Evolutionary conservation across 805 yeast species (phyloP), one percentile per base, ranked within the genome.

Genomic region (Metschnikowia koreensis): DNA sequence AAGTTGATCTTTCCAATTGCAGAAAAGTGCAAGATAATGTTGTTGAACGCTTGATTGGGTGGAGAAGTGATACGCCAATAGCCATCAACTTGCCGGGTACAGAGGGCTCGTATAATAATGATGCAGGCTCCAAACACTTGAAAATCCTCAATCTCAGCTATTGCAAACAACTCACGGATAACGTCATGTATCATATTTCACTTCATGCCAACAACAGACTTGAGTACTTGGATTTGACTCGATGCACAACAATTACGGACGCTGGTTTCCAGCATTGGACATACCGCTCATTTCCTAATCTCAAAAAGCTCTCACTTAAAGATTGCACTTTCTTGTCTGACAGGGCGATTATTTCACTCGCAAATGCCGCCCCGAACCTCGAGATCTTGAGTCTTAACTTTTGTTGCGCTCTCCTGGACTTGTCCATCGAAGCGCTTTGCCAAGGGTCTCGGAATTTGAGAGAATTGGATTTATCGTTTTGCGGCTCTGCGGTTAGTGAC

Each of bases 401-500:
- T 60, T 87, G 94, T 64, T 87, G 93, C 68, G 85, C 89, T 2
- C 66, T 87, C 44, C 80, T 87, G 9, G 92, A 87, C 61, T 76
- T 81, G 38, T 77, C 92, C 2, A 71, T 87, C 28, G 89, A 87
- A 56, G 81, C 84, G 1, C 65, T 87, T 17, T 77, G 87, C 54
- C 68, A 83, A 15, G 87, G 88, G n/a, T 86, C 90, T 61, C 84
- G 81, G 45, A 65, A 73, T 7, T 65, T 87, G 52, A 65, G 72
- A 41, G 65, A 68, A 17, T 67, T 87, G 54, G 84, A 85, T 58
- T 64, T 87, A 34, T 82, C 89, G 9, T 87, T 86, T 61, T 87
- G 93, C 67, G 93, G 93, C 4, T 79, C 87, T 31, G 92, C 93
- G 1, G 90, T 87, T 6, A 83, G 89, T 60, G 93, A 87, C 60